Evolutionary conservation across 306 rosid genomes (phyloP), one percentile per base, ranked within the genome.

Genomic region (Ammopiptanthus mongolicus): DNA sequence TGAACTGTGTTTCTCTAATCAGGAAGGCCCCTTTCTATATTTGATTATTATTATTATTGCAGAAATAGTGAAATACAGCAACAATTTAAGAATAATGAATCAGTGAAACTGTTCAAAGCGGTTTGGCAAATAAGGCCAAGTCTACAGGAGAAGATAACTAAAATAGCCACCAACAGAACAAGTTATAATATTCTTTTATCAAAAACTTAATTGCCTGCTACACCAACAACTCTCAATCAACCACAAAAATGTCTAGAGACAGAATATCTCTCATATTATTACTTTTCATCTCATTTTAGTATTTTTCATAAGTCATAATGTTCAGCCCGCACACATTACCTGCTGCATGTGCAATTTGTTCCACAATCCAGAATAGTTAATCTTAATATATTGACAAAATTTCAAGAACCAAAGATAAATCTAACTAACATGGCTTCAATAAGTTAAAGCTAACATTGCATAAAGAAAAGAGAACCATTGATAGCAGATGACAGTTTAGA

Each of bases 401-500:
- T 39, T 68, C 60, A 67, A 47, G 29, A 46, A 58, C 53, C 17
- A 31, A 41, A 65, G 53, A 57, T 23, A 57, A 58, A 22, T 29
- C 33, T 41, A 41, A 44, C 9, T 52, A 72, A 19, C 25, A 52
- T 48, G 73, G 23, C 15, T 17, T 69, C 44, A 37, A 37, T 37
- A 37, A 37, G 39, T 34, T 12, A 17, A 13, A 65, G 59, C 50
- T 47, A 68, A 52, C 19, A 60, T 29, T 9, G 48, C 29, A 52
- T 33, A 50, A 61, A 33, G 62, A 75, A 57, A 73, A 22, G 15
- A 17, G 8, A 64, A 60, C 11, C 36, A 50, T 56, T 17, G 55
- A 59, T 42, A 52, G 60, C 29, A 22, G 39, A 56, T 53, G 34
- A 74, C 42, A 42, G 47, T 83, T 75, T 64, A 29, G 65, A 74